Base-by-base conservation (phyloP, 2,329 filamentous ascomycete genomes). In the Cordyceps farinosa region DNA sequence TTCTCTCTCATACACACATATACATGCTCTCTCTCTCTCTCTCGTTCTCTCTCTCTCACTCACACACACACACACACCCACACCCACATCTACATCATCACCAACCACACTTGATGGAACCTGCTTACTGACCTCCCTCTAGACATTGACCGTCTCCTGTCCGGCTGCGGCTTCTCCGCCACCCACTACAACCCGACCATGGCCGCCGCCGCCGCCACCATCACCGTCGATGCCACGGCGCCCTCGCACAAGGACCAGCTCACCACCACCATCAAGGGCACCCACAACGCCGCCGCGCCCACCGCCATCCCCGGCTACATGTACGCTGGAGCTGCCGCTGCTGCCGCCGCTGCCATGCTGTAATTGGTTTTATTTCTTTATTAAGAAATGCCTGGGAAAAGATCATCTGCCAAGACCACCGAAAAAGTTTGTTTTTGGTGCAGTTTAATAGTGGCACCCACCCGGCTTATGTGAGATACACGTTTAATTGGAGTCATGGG, bases 101-200 rank as follows among this genome's bases (percentile, higher is more conserved):
- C 22, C 22, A 22, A 22, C 22, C 22, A 22, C 22, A 22, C 22
- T 22, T 22, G 22, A 22, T 22, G 11, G 13, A 48, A 5, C 9
- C 13, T 48, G 17, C 44, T 30, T 50, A 30, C 58, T 61, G 36
- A 61, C 30, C 15, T 29, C 11, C 11, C 3, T 3, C n/a, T 11
- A 77, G 75, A 77, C 15, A 76, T 78, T 42, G 69, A 72, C 45
- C 67, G 73, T 47, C 71, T 78, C 55, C 66, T 78, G 61, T 67
- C 64, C 64, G 70, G 69, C 48, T 78, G 76, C 61, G 70, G 71
- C 64, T 78, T 77, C 67, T 45, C 71, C n/a, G 69, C 66, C 55
- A 69, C 69, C 38, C 70, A 66, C 38, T 76, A 75, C 67, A 68
- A 65, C 59, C 67, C 64, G 17, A 64, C 71, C 10, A 66, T 70